Base-by-base conservation (phyloP, 2,329 filamentous ascomycete genomes). In the Calonectria multiphialidica region DNA sequence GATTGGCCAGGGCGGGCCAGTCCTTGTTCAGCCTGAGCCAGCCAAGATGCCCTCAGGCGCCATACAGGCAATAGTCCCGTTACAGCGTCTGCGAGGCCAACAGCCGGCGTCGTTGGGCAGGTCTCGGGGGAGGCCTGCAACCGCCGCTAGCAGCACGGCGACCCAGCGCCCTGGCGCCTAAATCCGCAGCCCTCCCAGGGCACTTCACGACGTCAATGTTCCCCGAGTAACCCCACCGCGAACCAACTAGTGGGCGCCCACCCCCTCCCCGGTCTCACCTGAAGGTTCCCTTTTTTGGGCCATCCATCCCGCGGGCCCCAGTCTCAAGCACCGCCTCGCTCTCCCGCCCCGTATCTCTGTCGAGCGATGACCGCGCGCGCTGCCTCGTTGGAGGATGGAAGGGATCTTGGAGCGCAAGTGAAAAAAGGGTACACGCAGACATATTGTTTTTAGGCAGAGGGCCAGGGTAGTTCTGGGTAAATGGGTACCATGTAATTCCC, bases 241-340 rank as follows among this genome's bases (percentile, higher is more conserved):
- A 66, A 40, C 64, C 64, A 42, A 30, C 50, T 42, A 47, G n/a
- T 45, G 55, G 37, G 25, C 21, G 49, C 40, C 28, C 49, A 42
- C 25, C 65, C 25, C 42, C 53, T 42, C 53, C 49, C 64, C 53
- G 53, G 53, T 59, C 53, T 40, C 53, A 59, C 53, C 53, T 59
- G 53, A 59, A 59, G 33, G 53, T 59, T 59, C 53, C 53, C 53
- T 59, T 68, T 61, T 35, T 33, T 23, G 44, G 66, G 18, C 42
- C 50, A 5, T 13, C 53, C 35, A 45, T 57, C 64, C 49, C 33
- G 49, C 47, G 49, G 30, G 23, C 25, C 47, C 49, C 55, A 44
- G 49, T 21, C 45, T 25, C 63, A n/a, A 35, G 55, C 66, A 61
- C 55, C 66, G 66, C 66, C 66, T 61, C 65, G 65, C 30, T 67